Percentiles rank a stretch among this genome's conserved stretches.
Evolutionary conservation across 805 yeast species (phyloP).

Genomic region (Ogataea ganodermae): DNA sequence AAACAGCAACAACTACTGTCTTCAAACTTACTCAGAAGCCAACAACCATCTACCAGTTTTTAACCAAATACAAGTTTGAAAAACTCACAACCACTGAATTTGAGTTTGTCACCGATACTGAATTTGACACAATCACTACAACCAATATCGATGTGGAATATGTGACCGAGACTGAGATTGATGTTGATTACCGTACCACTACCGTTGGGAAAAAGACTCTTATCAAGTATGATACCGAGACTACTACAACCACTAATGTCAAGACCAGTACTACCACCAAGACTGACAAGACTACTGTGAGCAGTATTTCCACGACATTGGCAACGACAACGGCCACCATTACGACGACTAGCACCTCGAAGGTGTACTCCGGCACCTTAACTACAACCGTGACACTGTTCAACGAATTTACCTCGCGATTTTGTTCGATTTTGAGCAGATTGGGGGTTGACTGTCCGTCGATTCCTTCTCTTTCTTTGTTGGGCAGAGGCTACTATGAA

Average conservation of each 20-base stretch:
- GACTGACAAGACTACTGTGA: conserved; percentile 13
- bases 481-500: conserved; percentile 12
- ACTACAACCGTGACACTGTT: conserved; percentile 17
- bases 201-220: conserved; percentile 22
- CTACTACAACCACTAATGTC: conserved; percentile 12
- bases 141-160: conserved; percentile 17
- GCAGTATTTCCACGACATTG: conserved; percentile 5
- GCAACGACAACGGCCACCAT: conserved; percentile 8
- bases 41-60: conserved; percentile 19
- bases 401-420: conserved; percentile 22
- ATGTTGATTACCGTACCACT: conserved; percentile 13
- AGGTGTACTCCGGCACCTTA: conserved; percentile 9
- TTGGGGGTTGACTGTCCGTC: conserved; percentile 23
- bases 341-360: conserved; percentile 10
- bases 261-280: conserved; percentile 14
- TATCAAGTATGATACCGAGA: conserved; percentile 18
- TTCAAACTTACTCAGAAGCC: conserved; percentile 21
- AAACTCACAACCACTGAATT: conserved; percentile 17
- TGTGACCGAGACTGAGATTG: conserved; percentile 20
- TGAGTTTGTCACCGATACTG: conserved; percentile 21
- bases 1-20: conserved; percentile 22
- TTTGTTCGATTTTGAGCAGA: conserved; percentile 21
- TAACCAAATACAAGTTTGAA: conserved; percentile 25
- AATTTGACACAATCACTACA: conserved; percentile 19
- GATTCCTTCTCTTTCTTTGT: conserved; percentile 9